A percentile compares a stretch with the other conserved stretches of the same genome.
These are phyloP conservation scores for Lasiodiplodia citricola DNA, from an alignment of 2,329 filamentous ascomycete genomes.

Conservation along the genomic window DNA sequence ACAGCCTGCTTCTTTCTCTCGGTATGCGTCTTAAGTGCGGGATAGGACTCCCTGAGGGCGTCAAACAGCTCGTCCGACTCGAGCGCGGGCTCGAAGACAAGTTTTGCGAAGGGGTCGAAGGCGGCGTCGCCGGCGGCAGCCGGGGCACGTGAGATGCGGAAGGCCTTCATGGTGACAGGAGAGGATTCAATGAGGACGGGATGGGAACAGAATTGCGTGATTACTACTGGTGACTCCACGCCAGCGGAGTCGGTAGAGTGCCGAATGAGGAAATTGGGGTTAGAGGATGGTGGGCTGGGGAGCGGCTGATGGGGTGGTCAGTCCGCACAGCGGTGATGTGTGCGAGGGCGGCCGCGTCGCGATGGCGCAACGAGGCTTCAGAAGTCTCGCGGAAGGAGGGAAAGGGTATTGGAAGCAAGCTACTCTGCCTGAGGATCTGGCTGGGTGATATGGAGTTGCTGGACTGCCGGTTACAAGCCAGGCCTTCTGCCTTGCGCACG, in stretches of 20 bases:
- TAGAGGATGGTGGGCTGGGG: background rate
- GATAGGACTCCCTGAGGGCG: slow-evolving; percentile 23
- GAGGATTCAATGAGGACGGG: slow-evolving; percentile 10
- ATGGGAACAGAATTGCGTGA: slow-evolving; percentile 6
- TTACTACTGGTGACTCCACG: slow-evolving; percentile 21
- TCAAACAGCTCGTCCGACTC: slow-evolving; percentile 29
- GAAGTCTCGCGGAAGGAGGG: slow-evolving; percentile 7
- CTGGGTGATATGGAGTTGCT: slow-evolving; percentile 20
- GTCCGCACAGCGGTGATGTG: background rate
- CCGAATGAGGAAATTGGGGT: slow-evolving; percentile 3
- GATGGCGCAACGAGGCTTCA: slow-evolving; percentile 19
- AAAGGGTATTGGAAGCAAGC: background rate
- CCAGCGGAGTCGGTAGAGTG: slow-evolving; percentile 13
- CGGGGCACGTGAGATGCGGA: slow-evolving; percentile 27
- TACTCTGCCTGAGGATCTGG: slow-evolving; percentile 12
- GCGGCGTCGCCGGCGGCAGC: slow-evolving; percentile 4
- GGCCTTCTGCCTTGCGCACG: background rate
- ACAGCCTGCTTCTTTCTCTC: slow-evolving; percentile 28
- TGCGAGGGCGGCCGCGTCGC: slow-evolving; percentile 16
- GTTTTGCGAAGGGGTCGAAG: slow-evolving; percentile 25
- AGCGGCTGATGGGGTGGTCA: slow-evolving; percentile 16
- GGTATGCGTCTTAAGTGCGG: slow-evolving; percentile 25
- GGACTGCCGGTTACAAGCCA: slow-evolving; percentile 3
- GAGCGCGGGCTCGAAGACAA: slow-evolving; percentile 27
- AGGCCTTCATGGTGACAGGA: slow-evolving; percentile 22